Percentiles rank a stretch among this genome's conserved stretches.
Conservation (phyloP, 2,329 filamentous ascomycete genomes). For the Emergomyces pasteurianus region DNA sequence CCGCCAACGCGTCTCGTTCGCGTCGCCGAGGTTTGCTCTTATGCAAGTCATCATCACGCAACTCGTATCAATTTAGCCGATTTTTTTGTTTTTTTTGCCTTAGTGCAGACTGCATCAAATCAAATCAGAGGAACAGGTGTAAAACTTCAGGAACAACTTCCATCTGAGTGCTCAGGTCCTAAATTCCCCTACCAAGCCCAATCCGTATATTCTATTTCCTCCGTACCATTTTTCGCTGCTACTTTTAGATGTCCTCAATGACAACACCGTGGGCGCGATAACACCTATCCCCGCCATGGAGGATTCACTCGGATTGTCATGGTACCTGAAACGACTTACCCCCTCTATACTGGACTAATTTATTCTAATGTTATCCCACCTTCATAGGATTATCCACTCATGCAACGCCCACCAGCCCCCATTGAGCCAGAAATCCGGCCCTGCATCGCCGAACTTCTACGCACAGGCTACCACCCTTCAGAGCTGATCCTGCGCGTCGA, state of each 20-base stretch:
- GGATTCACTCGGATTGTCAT: background rate
- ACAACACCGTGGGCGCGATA: background rate
- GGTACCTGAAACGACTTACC: background rate
- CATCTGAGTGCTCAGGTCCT: too few species aligned
- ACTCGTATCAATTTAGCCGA: background rate
- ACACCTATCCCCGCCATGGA: background rate
- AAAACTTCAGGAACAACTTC: too few species aligned
- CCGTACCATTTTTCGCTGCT: background rate
- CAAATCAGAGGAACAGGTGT: too few species aligned
- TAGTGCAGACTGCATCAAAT: too few species aligned
- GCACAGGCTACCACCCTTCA: constrained; percentile 16
- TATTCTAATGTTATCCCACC: background rate
- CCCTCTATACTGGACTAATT: background rate
- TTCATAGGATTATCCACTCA: background rate
- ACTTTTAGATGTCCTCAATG: background rate
- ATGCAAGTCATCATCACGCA: background rate
- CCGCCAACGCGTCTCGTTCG: background rate
- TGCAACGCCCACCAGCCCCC: background rate
- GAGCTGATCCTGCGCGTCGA: constrained; percentile 17
- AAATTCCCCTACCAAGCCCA: too few species aligned
- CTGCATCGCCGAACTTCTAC: constrained; percentile 20
- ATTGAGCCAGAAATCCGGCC: constrained; percentile 8
- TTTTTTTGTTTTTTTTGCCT: too few species aligned
- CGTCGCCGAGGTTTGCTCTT: too few species aligned
- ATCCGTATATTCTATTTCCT: background rate